Base-by-base conservation (phyloP, 192 early-diverging fungal genomes). In the Linnemannia elongata region DNA sequence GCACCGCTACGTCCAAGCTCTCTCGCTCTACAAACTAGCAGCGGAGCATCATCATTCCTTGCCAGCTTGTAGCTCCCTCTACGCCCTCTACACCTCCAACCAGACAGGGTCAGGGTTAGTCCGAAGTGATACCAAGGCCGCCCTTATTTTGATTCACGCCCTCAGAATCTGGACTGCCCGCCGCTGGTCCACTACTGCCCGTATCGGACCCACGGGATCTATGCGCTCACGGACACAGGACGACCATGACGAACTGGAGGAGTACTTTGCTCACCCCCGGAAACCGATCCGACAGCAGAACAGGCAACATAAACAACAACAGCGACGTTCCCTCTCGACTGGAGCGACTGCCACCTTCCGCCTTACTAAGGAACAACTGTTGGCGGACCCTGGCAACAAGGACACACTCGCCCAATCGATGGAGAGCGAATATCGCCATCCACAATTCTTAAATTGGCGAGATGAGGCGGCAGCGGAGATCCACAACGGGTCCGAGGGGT, bases 201-300 rank as follows among this genome's bases (percentile, higher is more conserved):
- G 54, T 0, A 49, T 30, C 22, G 75, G 24, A 8, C 20, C 57
- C 18, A 57, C 39, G 6, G 69, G 74, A 5, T 54, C 79, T 27
- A 69, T 39, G 47, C 24, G 84, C 36, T 86, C 79, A 1, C 72
- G 36, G 44, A 73, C 41, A 55, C 52, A 41, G 20, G 79, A 81
- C 42, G 79, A 87, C 4, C 55, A 81, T 45, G 79, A 78, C 36
- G 85, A 87, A 30, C 76, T 87, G 3, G 85, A 87, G 36, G 85
- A 87, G n/a, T 87, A 87, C n/a, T 87, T 87, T 78, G 76, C 80
- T 2, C 85, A 87, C 35, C 70, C 80, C 33, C 78, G 84, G 42
- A 68, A 63, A 2, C 22, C 69, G 30, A 55, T 70, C 22, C 70
- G 69, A 33, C 60, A 24, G 3, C 81, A 76, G 57, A 24, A 57